Percentiles rank a stretch among this genome's conserved stretches.
Conservation (phyloP, 257 asterid species). For the Solanum habrochaites region DNA sequence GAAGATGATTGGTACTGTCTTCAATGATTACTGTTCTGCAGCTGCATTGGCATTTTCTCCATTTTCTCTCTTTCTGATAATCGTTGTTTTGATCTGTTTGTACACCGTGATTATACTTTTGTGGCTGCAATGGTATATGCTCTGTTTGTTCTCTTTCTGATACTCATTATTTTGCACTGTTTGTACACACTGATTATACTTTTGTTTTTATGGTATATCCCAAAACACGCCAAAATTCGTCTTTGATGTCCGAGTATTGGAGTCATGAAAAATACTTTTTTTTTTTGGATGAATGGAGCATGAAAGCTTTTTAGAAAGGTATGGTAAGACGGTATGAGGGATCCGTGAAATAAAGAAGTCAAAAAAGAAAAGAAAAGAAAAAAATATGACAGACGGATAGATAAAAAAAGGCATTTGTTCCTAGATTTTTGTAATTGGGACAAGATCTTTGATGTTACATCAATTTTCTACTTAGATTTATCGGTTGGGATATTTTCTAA, state of each 20-base stretch:
- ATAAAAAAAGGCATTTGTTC: background rate
- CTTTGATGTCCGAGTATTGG: background rate
- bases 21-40: background rate
- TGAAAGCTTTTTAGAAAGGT: background rate
- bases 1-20: background rate
- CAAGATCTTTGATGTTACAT: background rate
- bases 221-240: background rate
- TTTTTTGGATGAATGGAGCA: background rate
- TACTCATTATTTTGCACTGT: background rate
- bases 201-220: background rate
- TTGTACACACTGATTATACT: background rate
- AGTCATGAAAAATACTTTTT: background rate
- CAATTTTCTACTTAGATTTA: background rate
- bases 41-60: background rate
- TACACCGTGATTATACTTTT: background rate
- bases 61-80: background rate
- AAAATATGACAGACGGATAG: background rate
- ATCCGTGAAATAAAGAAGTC: background rate
- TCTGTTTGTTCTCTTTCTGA: background rate
- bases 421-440: background rate
- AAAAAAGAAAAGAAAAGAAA: fast-evolving
- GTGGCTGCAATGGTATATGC: background rate
- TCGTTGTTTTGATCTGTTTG: background rate
- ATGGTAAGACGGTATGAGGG: background rate
- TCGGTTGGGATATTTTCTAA: background rate